Conservation (phyloP, 257 asterid species). For the Linderniella brevidens region DNA sequence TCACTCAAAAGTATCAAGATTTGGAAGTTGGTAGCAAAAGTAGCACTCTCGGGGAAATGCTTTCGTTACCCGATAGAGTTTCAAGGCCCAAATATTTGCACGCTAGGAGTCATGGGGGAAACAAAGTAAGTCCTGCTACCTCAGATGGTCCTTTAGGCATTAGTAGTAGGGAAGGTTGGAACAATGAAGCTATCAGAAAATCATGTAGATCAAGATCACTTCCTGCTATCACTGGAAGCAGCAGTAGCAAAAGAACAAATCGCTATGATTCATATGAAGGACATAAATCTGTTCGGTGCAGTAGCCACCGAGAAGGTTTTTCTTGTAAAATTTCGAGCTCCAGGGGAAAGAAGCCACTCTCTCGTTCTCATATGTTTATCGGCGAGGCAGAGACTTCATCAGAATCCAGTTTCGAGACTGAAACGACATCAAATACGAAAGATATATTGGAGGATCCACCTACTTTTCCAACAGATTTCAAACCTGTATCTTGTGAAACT, state of each 20-base stretch:
- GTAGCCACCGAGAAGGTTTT: slow-evolving; percentile 21
- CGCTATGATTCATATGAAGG: slow-evolving; percentile 15
- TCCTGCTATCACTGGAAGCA: slow-evolving; percentile 27
- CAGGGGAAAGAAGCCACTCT: slow-evolving; percentile 24
- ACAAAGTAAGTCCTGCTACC: slow-evolving; percentile 15
- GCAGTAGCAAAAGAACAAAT: slow-evolving; percentile 17
- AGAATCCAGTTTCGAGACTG: slow-evolving; percentile 27
- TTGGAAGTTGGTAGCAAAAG: slow-evolving; percentile 38
- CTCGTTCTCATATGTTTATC: slow-evolving; percentile 13
- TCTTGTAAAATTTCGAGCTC: slow-evolving; percentile 20
- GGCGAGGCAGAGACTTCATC: slow-evolving; percentile 22
- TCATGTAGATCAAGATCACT: slow-evolving; percentile 44
- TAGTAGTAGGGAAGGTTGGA: slow-evolving; percentile 80
- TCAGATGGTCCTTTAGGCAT: slow-evolving; percentile 37
- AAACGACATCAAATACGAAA: slow-evolving; percentile 22
- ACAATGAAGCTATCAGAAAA: slow-evolving; percentile 27
- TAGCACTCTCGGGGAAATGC: slow-evolving; percentile 78
- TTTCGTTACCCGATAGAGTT: slow-evolving; percentile 37
- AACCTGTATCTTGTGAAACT: slow-evolving; percentile 12
- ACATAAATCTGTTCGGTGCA: slow-evolving; percentile 10
- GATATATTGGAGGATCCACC: slow-evolving; percentile 9
- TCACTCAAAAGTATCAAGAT: slow-evolving; percentile 39
- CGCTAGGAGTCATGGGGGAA: slow-evolving; percentile 18
- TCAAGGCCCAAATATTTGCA: slow-evolving; percentile 14
- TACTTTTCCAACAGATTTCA: slow-evolving; percentile 15